phyloP scores from a whole-genome alignment of 2,329 filamentous ascomycete species.

The Pseudocercospora vitis region DNA sequence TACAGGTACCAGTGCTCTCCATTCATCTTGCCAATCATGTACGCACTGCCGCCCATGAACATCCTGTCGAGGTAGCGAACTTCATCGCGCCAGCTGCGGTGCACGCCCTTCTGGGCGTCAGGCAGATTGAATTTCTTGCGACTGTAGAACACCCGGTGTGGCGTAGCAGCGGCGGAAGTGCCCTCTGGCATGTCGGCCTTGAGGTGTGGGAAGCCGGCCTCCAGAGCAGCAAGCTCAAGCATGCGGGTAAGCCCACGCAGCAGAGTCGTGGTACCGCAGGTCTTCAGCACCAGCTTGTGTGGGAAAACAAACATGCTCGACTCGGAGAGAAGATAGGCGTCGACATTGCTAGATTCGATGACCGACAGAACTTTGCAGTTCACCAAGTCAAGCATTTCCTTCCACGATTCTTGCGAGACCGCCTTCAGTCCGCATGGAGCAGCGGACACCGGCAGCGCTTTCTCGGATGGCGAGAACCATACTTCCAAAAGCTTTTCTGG shows the following conservation, averaged over 20 bases:
- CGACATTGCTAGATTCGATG: constrained; percentile 87
- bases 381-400: constrained; percentile 94
- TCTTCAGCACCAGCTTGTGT: constrained; percentile 99
- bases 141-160: constrained; percentile 97
- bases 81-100: constrained; percentile 96
- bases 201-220: constrained; percentile 85
- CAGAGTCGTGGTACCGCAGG: constrained; percentile 93
- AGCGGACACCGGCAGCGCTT: constrained; percentile 67
- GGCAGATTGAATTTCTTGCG: constrained; percentile 98
- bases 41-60: constrained; percentile 89
- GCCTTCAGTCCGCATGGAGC: constrained; percentile 79
- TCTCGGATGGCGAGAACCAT: constrained; percentile 86
- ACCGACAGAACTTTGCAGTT: constrained; percentile 98
- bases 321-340: constrained; percentile 95
- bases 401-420: constrained; percentile 82
- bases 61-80: constrained; percentile 89
- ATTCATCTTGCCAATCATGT: constrained; percentile 99
- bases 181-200: constrained; percentile 66
- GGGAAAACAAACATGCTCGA: constrained; percentile 99
- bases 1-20: constrained; percentile 99
- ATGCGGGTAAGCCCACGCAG: constrained; percentile 86
- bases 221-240: constrained; percentile 82
- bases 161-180: constrained; percentile 71
- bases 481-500: constrained; percentile 98
- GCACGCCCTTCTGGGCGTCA: constrained; percentile 87